Conservation (phyloP, 768 basidiomycete species). For the Coprinopsis cinerea region DNA sequence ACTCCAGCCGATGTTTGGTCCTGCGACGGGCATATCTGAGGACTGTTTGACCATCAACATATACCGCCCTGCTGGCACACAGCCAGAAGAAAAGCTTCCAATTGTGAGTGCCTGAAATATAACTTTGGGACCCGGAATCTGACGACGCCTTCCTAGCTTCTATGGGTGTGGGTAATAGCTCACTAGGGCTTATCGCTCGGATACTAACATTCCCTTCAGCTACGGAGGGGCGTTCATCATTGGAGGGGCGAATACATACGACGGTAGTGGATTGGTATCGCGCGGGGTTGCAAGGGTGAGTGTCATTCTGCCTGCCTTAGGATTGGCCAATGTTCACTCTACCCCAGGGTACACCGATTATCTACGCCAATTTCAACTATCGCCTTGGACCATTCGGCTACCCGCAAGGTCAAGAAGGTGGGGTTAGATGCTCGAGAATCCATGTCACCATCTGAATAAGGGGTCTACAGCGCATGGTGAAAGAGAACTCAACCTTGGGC, state of each 20-base stretch:
- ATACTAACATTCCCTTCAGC: no score
- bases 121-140: no score
- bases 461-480: constrained; percentile 25
- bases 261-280: constrained; percentile 28
- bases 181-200: no score
- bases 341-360: constrained; percentile 34
- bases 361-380: constrained; percentile 36
- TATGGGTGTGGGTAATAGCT: no score
- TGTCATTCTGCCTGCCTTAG: no score
- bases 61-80: constrained; percentile 39
- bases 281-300: constrained; percentile 29
- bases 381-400: constrained; percentile 43
- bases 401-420: constrained; percentile 32
- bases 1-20: background rate
- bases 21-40: constrained; percentile 32
- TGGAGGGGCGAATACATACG: constrained; percentile 24
- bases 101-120: no score
- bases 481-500: constrained; percentile 38
- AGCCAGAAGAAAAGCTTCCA: constrained; percentile 25
- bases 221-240: constrained; percentile 28
- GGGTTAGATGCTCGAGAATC: no score
- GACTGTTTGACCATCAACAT: constrained; percentile 58
- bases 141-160: no score
- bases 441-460: no score
- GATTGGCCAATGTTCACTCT: background rate